Percentiles rank a stretch among this genome's conserved stretches.
Conservation (phyloP, 1,284 basidiomycete genomes). For the Gymnopus androsaceus region DNA sequence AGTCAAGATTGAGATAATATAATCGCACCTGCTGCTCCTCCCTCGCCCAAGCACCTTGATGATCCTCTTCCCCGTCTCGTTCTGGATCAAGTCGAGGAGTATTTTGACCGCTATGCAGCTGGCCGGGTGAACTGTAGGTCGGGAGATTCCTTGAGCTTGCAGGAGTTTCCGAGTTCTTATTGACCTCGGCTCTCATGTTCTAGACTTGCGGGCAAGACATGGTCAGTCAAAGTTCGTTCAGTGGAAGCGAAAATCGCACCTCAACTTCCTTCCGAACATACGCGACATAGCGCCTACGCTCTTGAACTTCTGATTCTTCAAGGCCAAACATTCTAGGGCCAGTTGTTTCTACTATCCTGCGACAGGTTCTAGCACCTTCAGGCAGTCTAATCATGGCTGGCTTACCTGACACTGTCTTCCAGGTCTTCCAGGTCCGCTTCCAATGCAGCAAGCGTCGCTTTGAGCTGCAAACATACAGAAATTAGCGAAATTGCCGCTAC, state of each 20-base stretch:
- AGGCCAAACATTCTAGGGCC: slow-evolving; percentile 85
- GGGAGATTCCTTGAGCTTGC: slow-evolving; percentile 7
- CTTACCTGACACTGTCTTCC: slow-evolving; percentile 83
- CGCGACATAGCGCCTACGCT: slow-evolving; percentile 73
- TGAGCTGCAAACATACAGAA: slow-evolving; percentile 50
- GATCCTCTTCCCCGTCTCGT: slow-evolving; percentile 48
- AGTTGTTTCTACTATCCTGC: slow-evolving; percentile 76
- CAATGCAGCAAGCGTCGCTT: slow-evolving; percentile 71
- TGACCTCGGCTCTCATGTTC: slow-evolving; percentile 68
- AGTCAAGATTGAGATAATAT: neutral
- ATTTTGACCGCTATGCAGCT: slow-evolving; percentile 17
- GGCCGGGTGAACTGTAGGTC: slow-evolving; percentile 12
- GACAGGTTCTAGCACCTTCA: neutral
- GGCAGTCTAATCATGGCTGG: neutral
- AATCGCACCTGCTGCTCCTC: slow-evolving; percentile 77
- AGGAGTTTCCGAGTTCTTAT: slow-evolving; percentile 18
- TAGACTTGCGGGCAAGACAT: slow-evolving; percentile 44
- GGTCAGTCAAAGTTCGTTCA: slow-evolving; percentile 25
- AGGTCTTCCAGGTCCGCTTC: slow-evolving; percentile 87
- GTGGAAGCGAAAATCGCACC: slow-evolving; percentile 50
- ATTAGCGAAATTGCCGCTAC: neutral
- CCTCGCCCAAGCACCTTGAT: slow-evolving; percentile 75
- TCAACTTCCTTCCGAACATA: slow-evolving; percentile 74
- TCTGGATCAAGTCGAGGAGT: slow-evolving; percentile 19
- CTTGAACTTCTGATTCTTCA: slow-evolving; percentile 69